Evolutionary conservation across 2,329 filamentous ascomycete genomes (phyloP).

Genomic region (Aspergillus luchuensis): DNA sequence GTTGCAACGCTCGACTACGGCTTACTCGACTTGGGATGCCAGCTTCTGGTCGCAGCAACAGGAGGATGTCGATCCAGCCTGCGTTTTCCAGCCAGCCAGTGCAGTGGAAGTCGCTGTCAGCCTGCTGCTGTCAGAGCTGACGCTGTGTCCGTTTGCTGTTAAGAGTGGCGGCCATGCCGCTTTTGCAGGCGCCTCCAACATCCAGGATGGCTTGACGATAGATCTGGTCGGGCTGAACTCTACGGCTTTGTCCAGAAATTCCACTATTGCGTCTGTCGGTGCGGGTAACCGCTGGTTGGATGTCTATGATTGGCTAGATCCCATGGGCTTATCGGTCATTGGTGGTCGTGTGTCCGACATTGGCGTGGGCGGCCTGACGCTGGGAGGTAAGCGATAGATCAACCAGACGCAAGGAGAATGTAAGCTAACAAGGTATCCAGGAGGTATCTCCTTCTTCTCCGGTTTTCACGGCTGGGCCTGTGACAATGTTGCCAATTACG

Average conservation of each 20-base stretch:
- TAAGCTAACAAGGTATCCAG: background rate
- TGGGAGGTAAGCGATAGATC: constrained; percentile 37
- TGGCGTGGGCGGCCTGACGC: constrained; percentile 27
- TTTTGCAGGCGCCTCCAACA: constrained; percentile 57
- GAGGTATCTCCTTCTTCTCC: constrained; percentile 13
- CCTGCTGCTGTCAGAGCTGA: constrained; percentile 34
- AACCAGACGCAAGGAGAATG: constrained; percentile 18
- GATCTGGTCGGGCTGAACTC: constrained; percentile 34
- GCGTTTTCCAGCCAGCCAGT: constrained; percentile 35
- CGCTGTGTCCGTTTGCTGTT: constrained; percentile 52
- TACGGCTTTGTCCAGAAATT: constrained; percentile 31
- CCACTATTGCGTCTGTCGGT: constrained; percentile 32
- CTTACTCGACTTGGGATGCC: constrained; percentile 24
- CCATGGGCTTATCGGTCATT: constrained; percentile 33
- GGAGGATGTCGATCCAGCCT: constrained; percentile 35
- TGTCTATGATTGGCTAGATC: constrained; percentile 37
- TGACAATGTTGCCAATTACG: constrained; percentile 16
- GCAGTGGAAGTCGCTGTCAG: constrained; percentile 35
- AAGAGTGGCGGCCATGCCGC: constrained; percentile 62
- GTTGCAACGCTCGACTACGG: constrained; percentile 17
- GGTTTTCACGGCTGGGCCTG: constrained; percentile 14
- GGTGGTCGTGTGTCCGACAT: constrained; percentile 35
- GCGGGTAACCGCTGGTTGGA: constrained; percentile 39
- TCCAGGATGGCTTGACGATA: constrained; percentile 44
- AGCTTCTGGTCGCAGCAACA: constrained; percentile 44